Conservation (phyloP, 148 eudicot species). For the Camellia sinensis region DNA sequence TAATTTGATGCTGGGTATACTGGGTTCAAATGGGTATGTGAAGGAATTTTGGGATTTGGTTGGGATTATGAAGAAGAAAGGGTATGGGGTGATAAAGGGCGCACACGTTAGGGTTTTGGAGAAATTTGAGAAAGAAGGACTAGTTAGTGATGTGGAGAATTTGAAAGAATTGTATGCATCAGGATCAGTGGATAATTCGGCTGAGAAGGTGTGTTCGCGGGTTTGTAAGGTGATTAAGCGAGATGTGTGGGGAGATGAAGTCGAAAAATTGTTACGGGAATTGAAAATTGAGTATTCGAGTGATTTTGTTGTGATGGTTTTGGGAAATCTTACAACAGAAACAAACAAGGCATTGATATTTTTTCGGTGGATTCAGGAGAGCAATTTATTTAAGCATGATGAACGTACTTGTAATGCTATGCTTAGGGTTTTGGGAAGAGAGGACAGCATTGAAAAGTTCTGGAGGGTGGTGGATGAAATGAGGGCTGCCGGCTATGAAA, state of each 20-base stretch:
- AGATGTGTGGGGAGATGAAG: slow-evolving; percentile 64
- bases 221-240: slow-evolving; percentile 43
- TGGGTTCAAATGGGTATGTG: slow-evolving; percentile 54
- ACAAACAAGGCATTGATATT: slow-evolving; percentile 64
- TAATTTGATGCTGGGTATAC: slow-evolving; percentile 62
- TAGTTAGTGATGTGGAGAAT: slow-evolving; percentile 48
- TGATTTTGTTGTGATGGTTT: slow-evolving; percentile 54
- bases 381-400: slow-evolving; percentile 56
- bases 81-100: slow-evolving; percentile 63
- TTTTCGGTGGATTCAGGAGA: slow-evolving; percentile 78
- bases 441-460: slow-evolving; percentile 61
- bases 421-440: slow-evolving; percentile 48
- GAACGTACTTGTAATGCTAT: slow-evolving; percentile 55
- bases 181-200: slow-evolving; percentile 27
- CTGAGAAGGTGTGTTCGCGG: slow-evolving; percentile 28
- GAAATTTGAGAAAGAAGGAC: slow-evolving; percentile 55
- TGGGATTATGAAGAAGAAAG: slow-evolving; percentile 56
- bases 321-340: slow-evolving; percentile 48
- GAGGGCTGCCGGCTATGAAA: slow-evolving; percentile 50
- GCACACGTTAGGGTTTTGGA: slow-evolving; percentile 35
- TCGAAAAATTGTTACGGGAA: slow-evolving; percentile 51
- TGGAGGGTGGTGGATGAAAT: slow-evolving; percentile 68
- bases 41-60: slow-evolving; percentile 76
- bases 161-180: slow-evolving; percentile 47
- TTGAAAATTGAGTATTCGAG: slow-evolving; percentile 36